A percentile compares a stretch with the other conserved stretches of the same genome.
phyloP scores from a whole-genome alignment of 2,329 filamentous ascomycete genomes.

The Arthroderma sp. region DNA sequence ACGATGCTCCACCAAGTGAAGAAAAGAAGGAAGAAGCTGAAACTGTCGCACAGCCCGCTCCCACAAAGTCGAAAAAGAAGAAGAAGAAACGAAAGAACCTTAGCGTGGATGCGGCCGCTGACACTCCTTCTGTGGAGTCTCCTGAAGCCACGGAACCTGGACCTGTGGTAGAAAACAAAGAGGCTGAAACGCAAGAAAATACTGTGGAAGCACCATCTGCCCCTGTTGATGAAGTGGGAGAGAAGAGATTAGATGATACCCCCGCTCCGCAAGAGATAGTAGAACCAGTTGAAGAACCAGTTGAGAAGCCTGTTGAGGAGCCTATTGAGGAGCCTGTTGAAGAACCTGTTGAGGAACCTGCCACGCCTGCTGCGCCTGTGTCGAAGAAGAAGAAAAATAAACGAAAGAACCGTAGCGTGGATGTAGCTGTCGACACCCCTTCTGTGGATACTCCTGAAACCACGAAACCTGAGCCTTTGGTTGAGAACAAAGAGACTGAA shows the following conservation, averaged over 20 bases:
- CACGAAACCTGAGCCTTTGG: background rate
- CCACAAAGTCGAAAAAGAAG: background rate
- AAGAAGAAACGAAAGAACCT: background rate
- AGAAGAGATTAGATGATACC: background rate
- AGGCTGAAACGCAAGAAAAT: background rate
- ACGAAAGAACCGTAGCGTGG: slow-evolving; percentile 6
- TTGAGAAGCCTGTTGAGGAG: background rate
- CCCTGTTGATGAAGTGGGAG: slow-evolving; percentile 4
- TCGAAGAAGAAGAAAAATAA: slow-evolving; percentile 19
- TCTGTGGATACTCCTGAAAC: background rate
- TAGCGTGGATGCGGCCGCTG: background rate
- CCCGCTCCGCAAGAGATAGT: background rate
- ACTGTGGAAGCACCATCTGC: slow-evolving; percentile 1
- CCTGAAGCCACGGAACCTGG: slow-evolving; percentile 5
- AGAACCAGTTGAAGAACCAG: background rate
- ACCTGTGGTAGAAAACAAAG: background rate
- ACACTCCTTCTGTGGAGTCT: background rate
- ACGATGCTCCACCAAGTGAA: background rate
- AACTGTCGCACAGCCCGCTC: background rate
- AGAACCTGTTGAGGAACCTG: background rate
- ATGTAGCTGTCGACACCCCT: background rate
- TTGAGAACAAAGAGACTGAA: slow-evolving; percentile 1
- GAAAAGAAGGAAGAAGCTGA: background rate
- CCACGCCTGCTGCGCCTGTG: background rate
- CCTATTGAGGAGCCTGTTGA: slow-evolving; percentile 4